Evolutionary conservation across 129 eudicot genomes (phyloP), one percentile per base, ranked within the genome.

Genomic region (Arctium minus): DNA sequence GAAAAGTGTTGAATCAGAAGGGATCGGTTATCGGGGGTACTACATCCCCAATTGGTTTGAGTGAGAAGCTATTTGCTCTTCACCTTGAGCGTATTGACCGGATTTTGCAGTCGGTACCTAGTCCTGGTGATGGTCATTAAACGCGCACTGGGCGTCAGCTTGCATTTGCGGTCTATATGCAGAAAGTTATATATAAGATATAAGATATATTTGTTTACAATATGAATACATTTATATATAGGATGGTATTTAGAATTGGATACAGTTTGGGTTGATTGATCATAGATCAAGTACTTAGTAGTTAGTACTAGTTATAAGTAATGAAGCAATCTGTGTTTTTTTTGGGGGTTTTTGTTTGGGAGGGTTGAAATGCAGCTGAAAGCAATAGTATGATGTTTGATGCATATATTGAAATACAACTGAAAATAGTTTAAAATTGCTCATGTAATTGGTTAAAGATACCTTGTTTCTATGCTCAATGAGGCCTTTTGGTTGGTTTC

Each of bases 81-180:
- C 85, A 85, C 77, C 74, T 64, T 35, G 86, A 80, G 2, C 78
- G 38, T 31, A 80, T 78, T 9, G 90, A 84, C 70, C 81, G 91
- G 73, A 76, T 76, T 53, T 82, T 81, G 83, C 75, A 68, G 79
- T 91, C 95, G 18, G 86, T 81, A 40, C 95, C 95, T 40, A 89
- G 92, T 84, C 95, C 95, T 18, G 92, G 89, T 6, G 84, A 18
- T 70, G 94, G 94, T 42, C 83, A 89, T 81, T 87, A 81, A 72
- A 76, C 37, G 64, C 73, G 72, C 37, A 44, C 32, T 3, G 27
- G 79, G 10, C 6, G 32, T 32, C 38, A 3, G 48, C 75, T 83
- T 70, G 77, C 82, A 77, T 50, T 64, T 53, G 18, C 35, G 9
- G 32, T 30, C 38, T 38, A 44, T 77, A 48, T 74, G 12, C 62